phyloP scores from a whole-genome alignment of 305 asterid genomes.

The Galium porrigens region DNA sequence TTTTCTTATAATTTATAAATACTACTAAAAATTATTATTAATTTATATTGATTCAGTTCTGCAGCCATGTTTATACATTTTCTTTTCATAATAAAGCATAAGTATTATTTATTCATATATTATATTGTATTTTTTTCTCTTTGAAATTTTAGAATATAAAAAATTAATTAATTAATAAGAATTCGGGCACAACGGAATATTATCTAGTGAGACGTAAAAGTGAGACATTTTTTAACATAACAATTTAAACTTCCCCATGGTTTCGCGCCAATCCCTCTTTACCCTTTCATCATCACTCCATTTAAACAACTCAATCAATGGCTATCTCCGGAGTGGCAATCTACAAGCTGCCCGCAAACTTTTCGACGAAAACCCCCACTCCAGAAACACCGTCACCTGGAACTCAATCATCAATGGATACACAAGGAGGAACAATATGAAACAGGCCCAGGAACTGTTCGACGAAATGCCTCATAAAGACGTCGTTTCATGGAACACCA shows the following conservation, averaged over 20 bases:
- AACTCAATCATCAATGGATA: slow-evolving; percentile 51
- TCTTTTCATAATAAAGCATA: too few species aligned
- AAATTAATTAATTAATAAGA: too few species aligned
- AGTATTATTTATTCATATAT: too few species aligned
- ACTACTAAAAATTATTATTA: too few species aligned
- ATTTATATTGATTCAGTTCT: too few species aligned
- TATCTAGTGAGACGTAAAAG: too few species aligned
- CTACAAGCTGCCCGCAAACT: slow-evolving; percentile 38
- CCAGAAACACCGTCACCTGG: slow-evolving; percentile 57
- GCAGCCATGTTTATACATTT: too few species aligned
- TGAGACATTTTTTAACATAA: neutral
- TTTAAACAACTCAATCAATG: slow-evolving; percentile 35
- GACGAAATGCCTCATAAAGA: slow-evolving; percentile 60
- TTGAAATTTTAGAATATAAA: too few species aligned
- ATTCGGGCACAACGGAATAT: too few species aligned
- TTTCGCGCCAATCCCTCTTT: slow-evolving; percentile 24
- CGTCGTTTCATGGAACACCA: slow-evolving; percentile 63
- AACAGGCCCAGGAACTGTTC: slow-evolving; percentile 47
- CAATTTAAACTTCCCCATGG: slow-evolving; percentile 1
- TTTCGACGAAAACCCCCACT: slow-evolving; percentile 39
- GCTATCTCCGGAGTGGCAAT: slow-evolving; percentile 27
- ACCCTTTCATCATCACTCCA: slow-evolving; percentile 23
- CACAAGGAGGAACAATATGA: slow-evolving; percentile 23
- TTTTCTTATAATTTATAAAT: too few species aligned
- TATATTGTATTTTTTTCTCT: too few species aligned